Percentiles rank a stretch among this genome's conserved stretches.
Evolutionary conservation across 2,329 filamentous ascomycete species (phyloP).

Genomic region (Diaporthe sp.): DNA sequence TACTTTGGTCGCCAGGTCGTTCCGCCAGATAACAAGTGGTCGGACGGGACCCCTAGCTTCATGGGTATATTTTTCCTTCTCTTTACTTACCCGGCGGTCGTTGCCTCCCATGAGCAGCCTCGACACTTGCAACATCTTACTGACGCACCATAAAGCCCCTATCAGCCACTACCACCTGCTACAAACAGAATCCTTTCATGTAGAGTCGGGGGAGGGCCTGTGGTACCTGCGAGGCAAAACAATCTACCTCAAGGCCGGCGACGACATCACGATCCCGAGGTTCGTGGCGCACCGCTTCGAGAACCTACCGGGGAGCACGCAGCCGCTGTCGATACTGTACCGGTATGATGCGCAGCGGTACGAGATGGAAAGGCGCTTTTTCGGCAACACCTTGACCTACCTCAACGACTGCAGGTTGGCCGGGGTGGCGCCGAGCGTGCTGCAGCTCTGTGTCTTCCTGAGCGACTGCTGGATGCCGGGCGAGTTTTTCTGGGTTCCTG

Average conservation of each 20-base stretch:
- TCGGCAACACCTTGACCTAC: constrained; percentile 23
- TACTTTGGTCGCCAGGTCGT: constrained; percentile 16
- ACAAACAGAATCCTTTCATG: constrained; percentile 16
- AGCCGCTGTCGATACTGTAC: constrained; percentile 13
- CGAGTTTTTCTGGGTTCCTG: constrained; percentile 6
- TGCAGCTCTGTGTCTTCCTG: constrained; percentile 14
- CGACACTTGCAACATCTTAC: too few species aligned
- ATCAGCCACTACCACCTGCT: not conserved
- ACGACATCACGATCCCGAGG: constrained; percentile 16
- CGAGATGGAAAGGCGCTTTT: constrained; percentile 23
- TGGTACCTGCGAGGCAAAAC: constrained; percentile 10
- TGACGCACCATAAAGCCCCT: not conserved
- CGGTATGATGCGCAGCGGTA: constrained; percentile 18
- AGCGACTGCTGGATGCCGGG: constrained; percentile 18
- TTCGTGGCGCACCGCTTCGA: constrained; percentile 4
- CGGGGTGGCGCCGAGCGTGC: not conserved
- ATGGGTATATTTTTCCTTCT: not conserved
- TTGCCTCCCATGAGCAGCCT: too few species aligned
- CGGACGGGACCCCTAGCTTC: not conserved
- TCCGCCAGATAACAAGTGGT: constrained; percentile 13
- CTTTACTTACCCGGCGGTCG: too few species aligned
- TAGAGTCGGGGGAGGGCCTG: constrained; percentile 12
- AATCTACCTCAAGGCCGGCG: constrained; percentile 8
- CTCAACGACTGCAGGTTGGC: constrained; percentile 7
- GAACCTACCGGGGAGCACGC: constrained; percentile 15